These are phyloP conservation scores for Yarrowia sp. DNA, from an alignment of 805 yeast genomes.

Conservation along the genomic window DNA sequence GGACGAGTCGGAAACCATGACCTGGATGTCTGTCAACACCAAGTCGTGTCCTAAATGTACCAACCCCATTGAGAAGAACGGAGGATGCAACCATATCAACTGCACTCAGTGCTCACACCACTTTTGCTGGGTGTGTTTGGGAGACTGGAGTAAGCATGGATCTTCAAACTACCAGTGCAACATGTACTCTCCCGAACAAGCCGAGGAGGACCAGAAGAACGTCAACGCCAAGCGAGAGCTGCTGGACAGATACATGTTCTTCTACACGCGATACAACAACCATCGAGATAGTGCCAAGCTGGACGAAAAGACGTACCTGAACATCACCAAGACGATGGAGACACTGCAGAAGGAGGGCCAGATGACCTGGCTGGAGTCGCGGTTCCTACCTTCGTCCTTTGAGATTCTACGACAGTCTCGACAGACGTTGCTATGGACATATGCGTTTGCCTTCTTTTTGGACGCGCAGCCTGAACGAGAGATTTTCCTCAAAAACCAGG, in stretches of 20 bases:
- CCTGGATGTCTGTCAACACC: constrained; percentile 85
- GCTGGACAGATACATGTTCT: constrained; percentile 68
- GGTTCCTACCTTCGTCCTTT: constrained; percentile 74
- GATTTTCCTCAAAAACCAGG: constrained; percentile 71
- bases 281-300: constrained; percentile 75
- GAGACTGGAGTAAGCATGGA: constrained; percentile 71
- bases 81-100: constrained; percentile 96
- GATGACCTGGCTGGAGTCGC: constrained; percentile 84
- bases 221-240: constrained; percentile 48
- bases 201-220: constrained; percentile 42
- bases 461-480: constrained; percentile 52
- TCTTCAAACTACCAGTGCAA: constrained; percentile 64
- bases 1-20: constrained; percentile 83
- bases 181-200: constrained; percentile 49
- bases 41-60: constrained; percentile 82
- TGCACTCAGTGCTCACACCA: constrained; percentile 74
- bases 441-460: constrained; percentile 72
- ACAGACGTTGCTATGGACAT: constrained; percentile 84
- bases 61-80: constrained; percentile 81
- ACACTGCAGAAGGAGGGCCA: constrained; percentile 61
- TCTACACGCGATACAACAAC: constrained; percentile 66
- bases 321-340: constrained; percentile 62
- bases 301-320: constrained; percentile 62
- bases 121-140: constrained; percentile 92
- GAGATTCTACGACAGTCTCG: constrained; percentile 64